Base-by-base conservation (phyloP, 2,329 filamentous ascomycete genomes). In the Botryosphaeria dothidea region DNA sequence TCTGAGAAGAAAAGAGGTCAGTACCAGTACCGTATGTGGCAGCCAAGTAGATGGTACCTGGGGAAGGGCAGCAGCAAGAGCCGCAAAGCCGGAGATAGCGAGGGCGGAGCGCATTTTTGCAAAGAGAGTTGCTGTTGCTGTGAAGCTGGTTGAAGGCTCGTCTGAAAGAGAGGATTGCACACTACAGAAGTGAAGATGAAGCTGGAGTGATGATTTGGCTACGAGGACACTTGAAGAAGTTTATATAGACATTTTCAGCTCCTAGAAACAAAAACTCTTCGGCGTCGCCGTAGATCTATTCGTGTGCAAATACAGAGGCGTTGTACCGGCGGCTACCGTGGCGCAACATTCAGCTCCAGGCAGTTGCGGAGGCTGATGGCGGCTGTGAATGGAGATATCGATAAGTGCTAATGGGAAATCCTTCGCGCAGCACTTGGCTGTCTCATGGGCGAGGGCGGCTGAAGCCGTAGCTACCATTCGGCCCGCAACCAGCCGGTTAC, bases 1-100 rank as follows among this genome's bases (percentile, higher is more conserved):
- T 65, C 64, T 78, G 75, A n/a, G 17, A 17, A 5, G 17, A 5
- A 11, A 34, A 34, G 11, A 5, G 11, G 6, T 34, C 31, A 34
- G 31, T 34, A 34, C 31, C 6, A 34, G 11, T 6, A 34, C 31
- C 5, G 6, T 11, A 11, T 11, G 31, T 11, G 31, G 5, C 31
- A 6, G 31, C 31, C 11, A 11, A 11, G 31, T 34, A 5, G 5
- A 6, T 5, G 11, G 17, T 43, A 43, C 38, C 43, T 23, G 43
- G 52, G 23, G 38, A n/a, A n/a, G 29, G 52, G 52, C 52, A 13
- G n/a, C 38, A 6, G 52, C 52, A 27, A 57, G 15, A 19, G 52
- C 38, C 11, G 29, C 19, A 17, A 57, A 29, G 21, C 34, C 31
- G 19, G 38, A 57, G 34, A 57, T 29, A 57, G 29, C 34, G 17